A percentile compares a stretch with the other conserved stretches of the same genome.
Conservation (phyloP, 2,329 filamentous ascomycete species). For the Nemania bipapillata region DNA sequence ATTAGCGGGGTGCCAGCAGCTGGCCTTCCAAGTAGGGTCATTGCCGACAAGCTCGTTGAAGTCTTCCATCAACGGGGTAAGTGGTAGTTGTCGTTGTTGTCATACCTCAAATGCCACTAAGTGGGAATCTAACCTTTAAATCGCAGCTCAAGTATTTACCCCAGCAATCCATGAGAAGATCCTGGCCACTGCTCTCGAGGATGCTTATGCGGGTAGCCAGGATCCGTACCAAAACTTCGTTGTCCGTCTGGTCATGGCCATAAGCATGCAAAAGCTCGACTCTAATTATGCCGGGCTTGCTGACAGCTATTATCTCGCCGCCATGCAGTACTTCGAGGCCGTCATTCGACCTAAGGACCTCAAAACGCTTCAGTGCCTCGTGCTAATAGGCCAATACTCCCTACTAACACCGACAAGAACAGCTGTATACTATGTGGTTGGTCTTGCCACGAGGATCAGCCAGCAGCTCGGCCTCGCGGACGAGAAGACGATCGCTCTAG, state of each 20-base stretch:
- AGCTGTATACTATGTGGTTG: constrained; percentile 92
- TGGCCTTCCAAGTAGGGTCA: constrained; percentile 75
- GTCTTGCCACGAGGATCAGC: constrained; percentile 85
- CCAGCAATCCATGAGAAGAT: constrained; percentile 86
- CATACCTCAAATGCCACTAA: not conserved
- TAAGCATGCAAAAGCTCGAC: constrained; percentile 92
- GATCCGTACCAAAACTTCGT: constrained; percentile 90
- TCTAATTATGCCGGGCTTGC: constrained; percentile 90
- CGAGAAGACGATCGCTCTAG: constrained; percentile 83
- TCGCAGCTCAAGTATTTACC: constrained; percentile 84
- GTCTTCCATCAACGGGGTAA: constrained; percentile 86
- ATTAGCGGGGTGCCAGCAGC: constrained; percentile 85
- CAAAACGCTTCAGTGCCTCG: constrained; percentile 87
- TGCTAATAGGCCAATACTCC: constrained; percentile 89
- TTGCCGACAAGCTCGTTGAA: constrained; percentile 82
- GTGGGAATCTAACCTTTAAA: constrained; percentile 40
- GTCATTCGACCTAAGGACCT: constrained; percentile 89
- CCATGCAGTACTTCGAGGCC: constrained; percentile 83
- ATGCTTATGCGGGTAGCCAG: constrained; percentile 78
- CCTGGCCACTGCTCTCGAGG: constrained; percentile 79
- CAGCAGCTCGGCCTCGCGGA: constrained; percentile 89
- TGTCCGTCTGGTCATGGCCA: constrained; percentile 89
- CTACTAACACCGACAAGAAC: constrained; percentile 90
- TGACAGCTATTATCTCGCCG: constrained; percentile 93
- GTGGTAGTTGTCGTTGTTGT: constrained; percentile 37